These are phyloP conservation scores for Aspergillus taichungensis DNA, from an alignment of 495 filamentous ascomycete species.

Conservation along the genomic window DNA sequence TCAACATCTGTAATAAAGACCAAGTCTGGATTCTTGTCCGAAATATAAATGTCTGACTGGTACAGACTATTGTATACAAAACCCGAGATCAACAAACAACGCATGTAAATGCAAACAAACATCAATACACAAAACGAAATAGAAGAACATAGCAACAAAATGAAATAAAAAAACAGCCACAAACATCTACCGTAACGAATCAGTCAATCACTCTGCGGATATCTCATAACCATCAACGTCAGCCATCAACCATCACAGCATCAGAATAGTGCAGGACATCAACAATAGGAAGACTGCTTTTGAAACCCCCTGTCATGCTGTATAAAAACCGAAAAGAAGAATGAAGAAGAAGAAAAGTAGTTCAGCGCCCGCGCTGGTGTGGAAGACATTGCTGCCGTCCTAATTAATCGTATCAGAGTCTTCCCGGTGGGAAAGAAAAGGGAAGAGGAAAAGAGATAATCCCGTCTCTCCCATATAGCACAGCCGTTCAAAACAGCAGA, in stretches of 20 bases:
- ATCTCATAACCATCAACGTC: slow-evolving; percentile 11
- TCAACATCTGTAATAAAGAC: no score
- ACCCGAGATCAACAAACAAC: slow-evolving; percentile 1
- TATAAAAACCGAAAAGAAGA: no score
- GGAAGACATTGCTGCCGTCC: neutral
- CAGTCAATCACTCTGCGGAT: slow-evolving; percentile 7
- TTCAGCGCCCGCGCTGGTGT: neutral
- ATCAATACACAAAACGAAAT: slow-evolving; percentile 5
- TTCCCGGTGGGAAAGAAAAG: neutral
- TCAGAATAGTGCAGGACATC: no score
- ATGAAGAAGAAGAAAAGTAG: slow-evolving; percentile 2
- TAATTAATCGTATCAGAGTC: no score
- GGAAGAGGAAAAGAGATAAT: neutral
- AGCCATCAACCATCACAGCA: no score
- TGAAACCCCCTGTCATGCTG: no score
- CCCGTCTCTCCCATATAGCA: no score
- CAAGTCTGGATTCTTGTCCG: no score
- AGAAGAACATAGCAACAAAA: slow-evolving; percentile 11
- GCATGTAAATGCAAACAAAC: slow-evolving; percentile 2
- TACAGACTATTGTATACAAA: slow-evolving; percentile 2
- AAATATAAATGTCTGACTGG: slow-evolving; percentile 2
- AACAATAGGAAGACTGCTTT: no score
- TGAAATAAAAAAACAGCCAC: slow-evolving; percentile 5
- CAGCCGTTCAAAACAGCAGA: neutral
- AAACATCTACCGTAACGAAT: no score